These are phyloP conservation scores for Euclidium syriacum DNA, from an alignment of 345 rosid genomes.

Conservation along the genomic window DNA sequence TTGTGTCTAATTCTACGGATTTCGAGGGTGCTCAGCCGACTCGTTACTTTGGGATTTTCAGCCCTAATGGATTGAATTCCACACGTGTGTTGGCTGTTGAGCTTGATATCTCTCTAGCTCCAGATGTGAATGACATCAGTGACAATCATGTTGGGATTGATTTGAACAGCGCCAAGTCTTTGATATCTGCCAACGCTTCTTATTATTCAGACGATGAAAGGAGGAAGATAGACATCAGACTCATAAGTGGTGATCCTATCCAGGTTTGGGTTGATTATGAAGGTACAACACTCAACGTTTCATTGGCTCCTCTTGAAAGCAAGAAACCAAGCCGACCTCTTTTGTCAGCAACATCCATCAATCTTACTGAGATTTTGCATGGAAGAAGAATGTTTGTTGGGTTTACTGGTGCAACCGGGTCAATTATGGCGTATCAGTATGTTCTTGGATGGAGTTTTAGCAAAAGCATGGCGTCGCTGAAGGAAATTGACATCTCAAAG, in stretches of 20 bases:
- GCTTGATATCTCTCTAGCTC: conserved; percentile 42
- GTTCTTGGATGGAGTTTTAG: conserved; percentile 69
- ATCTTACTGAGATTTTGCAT: conserved; percentile 40
- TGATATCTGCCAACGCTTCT: conserved; percentile 26
- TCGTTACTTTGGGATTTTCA: conserved; percentile 48
- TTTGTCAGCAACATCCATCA: conserved; percentile 32
- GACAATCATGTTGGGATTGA: conserved; percentile 66
- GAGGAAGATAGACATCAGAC: conserved; percentile 22
- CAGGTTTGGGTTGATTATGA: conserved; percentile 71
- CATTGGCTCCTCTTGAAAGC: conserved; percentile 35
- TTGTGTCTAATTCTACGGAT: conserved; percentile 28
- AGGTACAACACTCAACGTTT: conserved; percentile 39
- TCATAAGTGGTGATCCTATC: conserved; percentile 40
- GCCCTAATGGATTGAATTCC: conserved; percentile 19
- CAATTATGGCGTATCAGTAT: conserved; percentile 35
- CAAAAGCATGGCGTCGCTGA: conserved; percentile 33
- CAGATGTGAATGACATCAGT: conserved; percentile 40
- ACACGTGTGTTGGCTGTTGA: conserved; percentile 56
- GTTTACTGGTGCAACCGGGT: conserved; percentile 54
- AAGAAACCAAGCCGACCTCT: conserved; percentile 47
- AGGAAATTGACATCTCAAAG: conserved; percentile 34
- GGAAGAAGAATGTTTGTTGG: conserved; percentile 46
- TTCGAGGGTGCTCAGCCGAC: conserved; percentile 8
- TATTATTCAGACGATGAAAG: conserved; percentile 32
- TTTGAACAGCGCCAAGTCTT: conserved; percentile 41